Evolutionary conservation across 2,329 filamentous ascomycete species (phyloP).

Genomic region (Aspergillus hortae): DNA sequence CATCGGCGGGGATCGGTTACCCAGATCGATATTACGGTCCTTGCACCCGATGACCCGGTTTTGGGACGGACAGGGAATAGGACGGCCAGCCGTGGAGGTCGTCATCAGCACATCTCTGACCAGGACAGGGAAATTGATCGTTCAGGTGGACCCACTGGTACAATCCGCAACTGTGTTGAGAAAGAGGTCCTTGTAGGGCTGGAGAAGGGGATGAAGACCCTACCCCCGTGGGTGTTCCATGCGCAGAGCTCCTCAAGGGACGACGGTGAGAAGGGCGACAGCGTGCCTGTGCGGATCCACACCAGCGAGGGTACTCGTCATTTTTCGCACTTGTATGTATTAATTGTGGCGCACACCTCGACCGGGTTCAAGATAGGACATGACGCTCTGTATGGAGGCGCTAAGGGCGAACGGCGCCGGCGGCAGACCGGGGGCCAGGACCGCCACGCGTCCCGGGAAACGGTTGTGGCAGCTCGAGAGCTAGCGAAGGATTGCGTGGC

Average conservation of each 20-base stretch:
- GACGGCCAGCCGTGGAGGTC: neutral
- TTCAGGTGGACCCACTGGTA: slow-evolving; percentile 1
- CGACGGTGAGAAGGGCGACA: neutral
- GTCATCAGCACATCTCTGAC: neutral
- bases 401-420: slow-evolving; percentile 1
- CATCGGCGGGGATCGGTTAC: slow-evolving; percentile 30
- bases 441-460: slow-evolving; percentile 1
- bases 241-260: too few relatives aligned
- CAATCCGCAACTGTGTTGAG: slow-evolving; percentile 25
- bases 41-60: slow-evolving; percentile 30
- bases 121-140: neutral
- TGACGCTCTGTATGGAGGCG: slow-evolving; percentile 47
- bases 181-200: slow-evolving; percentile 14
- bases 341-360: slow-evolving; percentile 52
- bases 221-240: slow-evolving; percentile 15
- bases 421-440: slow-evolving; percentile 5
- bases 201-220: slow-evolving; percentile 12
- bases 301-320: slow-evolving; percentile 43
- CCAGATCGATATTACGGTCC: slow-evolving; percentile 36
- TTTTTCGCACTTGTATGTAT: slow-evolving; percentile 49
- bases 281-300: slow-evolving; percentile 24
- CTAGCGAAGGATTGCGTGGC: slow-evolving; percentile 45
- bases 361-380: slow-evolving; percentile 48
- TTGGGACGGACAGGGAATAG: neutral
- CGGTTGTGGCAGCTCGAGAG: slow-evolving; percentile 22